phyloP scores from a whole-genome alignment of 257 asterid species.

The Solanum medicagineum region DNA sequence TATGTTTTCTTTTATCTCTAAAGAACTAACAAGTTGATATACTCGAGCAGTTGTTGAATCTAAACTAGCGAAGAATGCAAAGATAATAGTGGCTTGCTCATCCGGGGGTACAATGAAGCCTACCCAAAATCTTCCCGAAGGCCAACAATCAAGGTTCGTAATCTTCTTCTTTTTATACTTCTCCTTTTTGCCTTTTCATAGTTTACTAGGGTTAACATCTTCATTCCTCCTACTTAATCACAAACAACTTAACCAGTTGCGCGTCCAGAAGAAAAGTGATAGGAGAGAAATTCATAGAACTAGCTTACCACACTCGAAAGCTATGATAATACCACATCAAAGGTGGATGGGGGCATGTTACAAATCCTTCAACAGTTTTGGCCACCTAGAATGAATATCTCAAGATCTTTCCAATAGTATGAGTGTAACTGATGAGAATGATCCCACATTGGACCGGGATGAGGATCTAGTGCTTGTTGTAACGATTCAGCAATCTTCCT shows the following conservation, averaged over 20 bases:
- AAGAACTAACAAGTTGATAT: slow-evolving; percentile 1
- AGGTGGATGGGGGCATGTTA: not conserved
- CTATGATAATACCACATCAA: not conserved
- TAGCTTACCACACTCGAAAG: not conserved
- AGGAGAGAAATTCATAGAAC: not conserved
- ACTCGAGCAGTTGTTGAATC: slow-evolving; percentile 66
- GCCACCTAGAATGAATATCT: not conserved
- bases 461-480: not conserved
- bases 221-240: not conserved
- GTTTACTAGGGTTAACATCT: not conserved
- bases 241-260: not conserved
- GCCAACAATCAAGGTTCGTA: slow-evolving; percentile 73
- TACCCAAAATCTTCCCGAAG: slow-evolving; percentile 80
- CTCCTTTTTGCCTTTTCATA: not conserved
- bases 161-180: not conserved
- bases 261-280: not conserved
- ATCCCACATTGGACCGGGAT: not conserved
- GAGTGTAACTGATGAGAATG: not conserved
- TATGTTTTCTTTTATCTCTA: not conserved
- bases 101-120: slow-evolving; percentile 82
- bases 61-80: slow-evolving; percentile 52
- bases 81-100: slow-evolving; percentile 88
- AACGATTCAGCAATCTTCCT: not conserved
- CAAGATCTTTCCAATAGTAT: not conserved
- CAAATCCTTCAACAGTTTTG: not conserved